phyloP scores from a whole-genome alignment of 2,329 filamentous ascomycete species.

The Epichloe hybrida region DNA sequence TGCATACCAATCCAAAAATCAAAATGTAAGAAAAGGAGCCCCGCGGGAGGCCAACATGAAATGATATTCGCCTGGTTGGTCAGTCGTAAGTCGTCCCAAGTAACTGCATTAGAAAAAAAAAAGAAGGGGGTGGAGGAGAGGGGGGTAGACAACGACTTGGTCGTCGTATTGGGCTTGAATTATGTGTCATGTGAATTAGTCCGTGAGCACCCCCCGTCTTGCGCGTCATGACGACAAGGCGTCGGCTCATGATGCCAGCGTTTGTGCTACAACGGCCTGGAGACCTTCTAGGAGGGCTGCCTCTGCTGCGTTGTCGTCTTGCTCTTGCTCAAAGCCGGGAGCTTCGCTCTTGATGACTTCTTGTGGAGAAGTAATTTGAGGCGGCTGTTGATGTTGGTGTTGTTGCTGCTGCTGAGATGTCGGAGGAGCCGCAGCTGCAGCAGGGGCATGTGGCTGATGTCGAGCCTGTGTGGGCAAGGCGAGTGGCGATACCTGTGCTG shows the following conservation, averaged over 20 bases:
- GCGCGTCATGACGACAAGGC: not conserved
- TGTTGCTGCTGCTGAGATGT: not conserved
- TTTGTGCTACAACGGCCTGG: constrained; percentile 20
- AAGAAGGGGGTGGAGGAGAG: too few relatives aligned
- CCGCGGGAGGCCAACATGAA: too few relatives aligned
- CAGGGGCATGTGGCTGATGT: not conserved
- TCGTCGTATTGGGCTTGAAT: not conserved
- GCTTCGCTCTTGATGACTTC: constrained; percentile 12
- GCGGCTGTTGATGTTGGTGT: constrained; percentile 1
- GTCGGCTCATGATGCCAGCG: constrained; percentile 7
- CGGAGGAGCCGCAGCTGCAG: not conserved
- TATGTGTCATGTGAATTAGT: not conserved
- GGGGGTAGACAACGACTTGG: too few relatives aligned
- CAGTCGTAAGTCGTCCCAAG: too few relatives aligned
- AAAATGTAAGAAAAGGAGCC: too few relatives aligned
- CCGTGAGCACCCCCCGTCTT: not conserved
- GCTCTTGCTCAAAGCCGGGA: constrained; percentile 6
- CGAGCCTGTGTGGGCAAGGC: not conserved
- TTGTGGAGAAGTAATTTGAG: constrained; percentile 8
- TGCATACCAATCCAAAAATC: not conserved
- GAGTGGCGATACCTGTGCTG: not conserved
- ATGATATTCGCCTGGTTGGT: too few relatives aligned
- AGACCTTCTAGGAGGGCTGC: constrained; percentile 22
- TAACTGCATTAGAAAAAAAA: too few relatives aligned
- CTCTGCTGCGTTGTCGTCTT: constrained; percentile 21